Base-by-base conservation (phyloP, 2,329 filamentous ascomycete genomes). In the Aspergillus puulaauensis region DNA sequence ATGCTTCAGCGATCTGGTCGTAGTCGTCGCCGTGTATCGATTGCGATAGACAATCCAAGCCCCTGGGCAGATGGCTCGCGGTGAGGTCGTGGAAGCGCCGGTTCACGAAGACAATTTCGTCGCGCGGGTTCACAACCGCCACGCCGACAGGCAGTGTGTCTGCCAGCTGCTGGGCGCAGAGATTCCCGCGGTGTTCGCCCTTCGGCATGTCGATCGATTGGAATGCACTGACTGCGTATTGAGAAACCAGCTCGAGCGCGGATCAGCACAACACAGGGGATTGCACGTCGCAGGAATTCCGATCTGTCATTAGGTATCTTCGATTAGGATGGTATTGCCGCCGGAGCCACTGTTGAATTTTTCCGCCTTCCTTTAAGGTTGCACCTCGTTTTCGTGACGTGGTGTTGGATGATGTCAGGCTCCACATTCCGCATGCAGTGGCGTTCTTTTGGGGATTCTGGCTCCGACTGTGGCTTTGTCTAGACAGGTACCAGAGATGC, bases 121-220 rank as follows among this genome's bases (percentile, higher is more conserved):
- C 62, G 48, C 44, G 43, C 17, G 61, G 35, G 48, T 64, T 62
- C 39, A 69, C 49, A 21, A 70, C 61, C 1, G 63, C 66, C 17
- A 69, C 24, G 5, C 66, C 66, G 35, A 52, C 61, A 6, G 68
- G 68, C 3, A 69, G 52, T 1, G 67, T 61, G 49, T 70, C 64
- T n/a, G 65, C 67, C 43, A 70, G 63, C 52, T 70, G 58, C 40
- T 70, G 63, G 12, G 67, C 67, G 7, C 66, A 62, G 14, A 56
- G 35, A 9, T 35, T 27, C 15, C 41, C 31, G 8, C 19, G 3
- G 4, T 41, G 31, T 27, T 46, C 9, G 17, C n/a, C 27, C 27
- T 31, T 23, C 2, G 48, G 9, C 53, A 56, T 56, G 5, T 49
- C 46, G 17, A 44, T 49, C 27, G 27, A 31, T 31, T 31, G 27